phyloP scores from a whole-genome alignment of 2,329 filamentous ascomycete genomes.

The Ceratocystis destructans region DNA sequence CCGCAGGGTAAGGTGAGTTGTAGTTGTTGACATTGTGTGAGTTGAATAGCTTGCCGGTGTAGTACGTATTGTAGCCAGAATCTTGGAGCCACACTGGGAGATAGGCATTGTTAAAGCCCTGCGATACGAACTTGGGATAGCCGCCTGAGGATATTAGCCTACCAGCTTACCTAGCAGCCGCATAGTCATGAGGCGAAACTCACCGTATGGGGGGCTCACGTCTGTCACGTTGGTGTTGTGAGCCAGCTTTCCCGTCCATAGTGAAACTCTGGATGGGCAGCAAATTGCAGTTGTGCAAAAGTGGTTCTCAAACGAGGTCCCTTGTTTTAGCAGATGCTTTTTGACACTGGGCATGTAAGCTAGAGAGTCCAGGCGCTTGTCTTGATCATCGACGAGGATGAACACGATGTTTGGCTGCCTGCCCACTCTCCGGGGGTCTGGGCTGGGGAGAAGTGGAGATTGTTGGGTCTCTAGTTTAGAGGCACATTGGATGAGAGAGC shows the following conservation, averaged over 20 bases:
- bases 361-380: conserved; percentile 46
- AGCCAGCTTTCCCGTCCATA: conserved; percentile 48
- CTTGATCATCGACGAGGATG: conserved; percentile 53
- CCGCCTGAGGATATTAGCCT: conserved; percentile 22
- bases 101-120: conserved; percentile 37
- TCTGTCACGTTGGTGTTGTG: conserved; percentile 52
- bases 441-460: not conserved
- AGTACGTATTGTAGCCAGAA: conserved; percentile 39
- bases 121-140: conserved; percentile 38
- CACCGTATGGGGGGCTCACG: conserved; percentile 39
- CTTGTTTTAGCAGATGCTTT: conserved; percentile 41
- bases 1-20: conserved; percentile 36
- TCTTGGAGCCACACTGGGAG: conserved; percentile 39
- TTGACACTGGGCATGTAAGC: conserved; percentile 43
- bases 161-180: not conserved
- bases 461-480: not conserved
- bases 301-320: conserved; percentile 45
- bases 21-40: conserved; percentile 37
- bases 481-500: not conserved
- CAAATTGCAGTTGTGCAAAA: conserved; percentile 52
- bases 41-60: conserved; percentile 44
- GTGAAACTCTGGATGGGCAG: conserved; percentile 47
- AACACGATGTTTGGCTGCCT: conserved; percentile 45
- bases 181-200: conserved; percentile 19
- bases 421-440: not conserved